These are phyloP conservation scores for Leccinellum luteum DNA, from an alignment of 768 basidiomycete species.

Conservation along the genomic window DNA sequence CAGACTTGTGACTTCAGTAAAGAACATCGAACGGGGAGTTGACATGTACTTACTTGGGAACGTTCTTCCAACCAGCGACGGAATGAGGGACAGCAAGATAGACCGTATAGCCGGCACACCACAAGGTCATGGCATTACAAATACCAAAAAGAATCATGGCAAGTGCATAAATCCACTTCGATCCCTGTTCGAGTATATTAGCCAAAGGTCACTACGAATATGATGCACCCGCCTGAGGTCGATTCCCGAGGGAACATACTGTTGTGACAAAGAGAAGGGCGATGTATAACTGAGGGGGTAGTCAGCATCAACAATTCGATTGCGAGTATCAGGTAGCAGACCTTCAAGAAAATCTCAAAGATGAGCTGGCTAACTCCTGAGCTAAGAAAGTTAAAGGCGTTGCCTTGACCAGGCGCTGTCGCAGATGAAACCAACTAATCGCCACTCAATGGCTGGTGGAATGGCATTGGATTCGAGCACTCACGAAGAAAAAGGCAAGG, in stretches of 20 bases:
- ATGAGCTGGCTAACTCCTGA: constrained; percentile 66
- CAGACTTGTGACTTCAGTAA: constrained; percentile 43
- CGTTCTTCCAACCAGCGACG: constrained; percentile 69
- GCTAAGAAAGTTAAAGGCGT: constrained; percentile 84
- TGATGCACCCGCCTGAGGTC: constrained; percentile 53
- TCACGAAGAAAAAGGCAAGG: constrained; percentile 89
- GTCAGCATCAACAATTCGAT: constrained; percentile 21
- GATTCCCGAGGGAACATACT: constrained; percentile 89
- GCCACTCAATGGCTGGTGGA: constrained; percentile 19
- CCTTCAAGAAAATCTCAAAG: constrained; percentile 75
- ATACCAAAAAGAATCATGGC: constrained; percentile 78
- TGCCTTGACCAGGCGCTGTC: constrained; percentile 48
- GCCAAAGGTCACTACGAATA: constrained; percentile 1
- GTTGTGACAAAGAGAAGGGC: constrained; percentile 77
- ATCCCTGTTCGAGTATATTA: constrained; percentile 48
- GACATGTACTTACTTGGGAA: constrained; percentile 54
- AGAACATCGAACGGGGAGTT: not conserved
- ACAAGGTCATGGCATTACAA: constrained; percentile 75
- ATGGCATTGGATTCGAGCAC: constrained; percentile 31
- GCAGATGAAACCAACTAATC: constrained; percentile 78
- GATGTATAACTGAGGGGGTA: constrained; percentile 62
- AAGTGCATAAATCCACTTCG: constrained; percentile 78
- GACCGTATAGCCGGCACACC: constrained; percentile 90
- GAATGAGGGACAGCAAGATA: constrained; percentile 80
- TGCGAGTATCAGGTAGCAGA: constrained; percentile 13